Evolutionary conservation across 495 filamentous ascomycete species (phyloP).

Genomic region (Neurospora tetrasperma): DNA sequence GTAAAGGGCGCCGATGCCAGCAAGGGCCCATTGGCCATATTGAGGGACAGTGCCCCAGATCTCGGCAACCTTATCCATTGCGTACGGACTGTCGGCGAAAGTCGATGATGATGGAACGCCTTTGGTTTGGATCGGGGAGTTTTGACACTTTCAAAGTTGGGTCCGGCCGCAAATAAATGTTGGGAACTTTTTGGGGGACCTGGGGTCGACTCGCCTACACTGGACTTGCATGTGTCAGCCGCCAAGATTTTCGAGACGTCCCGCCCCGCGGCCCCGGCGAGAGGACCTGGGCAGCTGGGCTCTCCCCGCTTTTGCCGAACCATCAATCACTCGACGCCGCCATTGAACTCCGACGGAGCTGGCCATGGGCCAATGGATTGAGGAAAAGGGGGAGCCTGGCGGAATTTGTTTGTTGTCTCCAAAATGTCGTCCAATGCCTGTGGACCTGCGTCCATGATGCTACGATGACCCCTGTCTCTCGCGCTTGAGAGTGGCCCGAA

Average conservation of each 20-base stretch:
- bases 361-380: not conserved
- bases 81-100: not conserved
- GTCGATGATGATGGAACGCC: not conserved
- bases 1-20: constrained; percentile 49
- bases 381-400: not conserved
- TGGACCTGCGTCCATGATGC: not conserved
- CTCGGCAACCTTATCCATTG: constrained; percentile 29
- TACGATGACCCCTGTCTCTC: not conserved
- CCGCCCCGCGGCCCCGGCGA: not conserved
- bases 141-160: not conserved
- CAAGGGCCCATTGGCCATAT: constrained; percentile 25
- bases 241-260: not conserved
- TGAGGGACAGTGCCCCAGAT: constrained; percentile 29
- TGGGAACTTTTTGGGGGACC: not conserved
- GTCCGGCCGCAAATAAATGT: not conserved
- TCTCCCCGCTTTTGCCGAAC: not conserved
- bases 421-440: not conserved
- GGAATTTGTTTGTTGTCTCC: not conserved
- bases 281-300: not conserved
- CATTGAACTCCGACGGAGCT: not conserved
- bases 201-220: not conserved
- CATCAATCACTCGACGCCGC: not conserved
- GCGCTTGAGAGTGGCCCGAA: not conserved
- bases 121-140: not conserved
- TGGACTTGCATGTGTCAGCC: not conserved